These are phyloP conservation scores for Xylaria sp. DNA, from an alignment of 2,329 filamentous ascomycete genomes.

Conservation along the genomic window DNA sequence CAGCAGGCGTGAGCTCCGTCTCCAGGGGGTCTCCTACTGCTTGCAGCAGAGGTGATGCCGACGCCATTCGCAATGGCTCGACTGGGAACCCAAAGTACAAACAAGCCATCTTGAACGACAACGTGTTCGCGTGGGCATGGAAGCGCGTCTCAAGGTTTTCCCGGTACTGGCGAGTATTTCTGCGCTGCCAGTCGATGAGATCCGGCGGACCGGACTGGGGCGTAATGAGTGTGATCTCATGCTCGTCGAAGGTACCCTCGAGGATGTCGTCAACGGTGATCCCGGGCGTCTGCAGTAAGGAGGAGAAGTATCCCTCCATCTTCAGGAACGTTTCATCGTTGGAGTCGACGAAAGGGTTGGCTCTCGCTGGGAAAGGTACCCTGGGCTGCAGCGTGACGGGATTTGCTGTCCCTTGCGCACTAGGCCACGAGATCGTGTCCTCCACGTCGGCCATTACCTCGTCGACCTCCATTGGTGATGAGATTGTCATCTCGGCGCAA, in stretches of 20 bases:
- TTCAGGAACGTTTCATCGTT: slow-evolving; percentile 19
- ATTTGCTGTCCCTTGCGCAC: neutral
- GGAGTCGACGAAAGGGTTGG: slow-evolving; percentile 20
- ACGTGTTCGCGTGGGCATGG: slow-evolving; percentile 23
- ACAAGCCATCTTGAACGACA: slow-evolving; percentile 41
- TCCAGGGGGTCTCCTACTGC: slow-evolving; percentile 14
- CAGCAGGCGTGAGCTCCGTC: neutral
- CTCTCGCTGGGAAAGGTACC: slow-evolving; percentile 21
- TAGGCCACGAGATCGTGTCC: neutral
- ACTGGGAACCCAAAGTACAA: slow-evolving; percentile 45
- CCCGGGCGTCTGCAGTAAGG: slow-evolving; percentile 22
- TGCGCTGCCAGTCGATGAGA: slow-evolving; percentile 32
- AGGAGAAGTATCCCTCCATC: slow-evolving; percentile 28
- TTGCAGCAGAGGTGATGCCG: neutral
- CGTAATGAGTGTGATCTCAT: slow-evolving; percentile 33
- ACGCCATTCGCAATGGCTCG: slow-evolving; percentile 35
- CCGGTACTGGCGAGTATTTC: slow-evolving; percentile 30
- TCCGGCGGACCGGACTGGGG: slow-evolving; percentile 26
- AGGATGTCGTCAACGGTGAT: slow-evolving; percentile 32
- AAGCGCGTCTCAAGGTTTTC: slow-evolving; percentile 32
- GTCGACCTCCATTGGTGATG: neutral
- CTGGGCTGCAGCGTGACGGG: slow-evolving; percentile 12
- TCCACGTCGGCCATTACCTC: slow-evolving; percentile 10
- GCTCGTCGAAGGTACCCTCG: slow-evolving; percentile 30
- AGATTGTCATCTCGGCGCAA: slow-evolving; percentile 6